phyloP scores from a whole-genome alignment of 139 green algal genomes.

The Coelastrella sp. region DNA sequence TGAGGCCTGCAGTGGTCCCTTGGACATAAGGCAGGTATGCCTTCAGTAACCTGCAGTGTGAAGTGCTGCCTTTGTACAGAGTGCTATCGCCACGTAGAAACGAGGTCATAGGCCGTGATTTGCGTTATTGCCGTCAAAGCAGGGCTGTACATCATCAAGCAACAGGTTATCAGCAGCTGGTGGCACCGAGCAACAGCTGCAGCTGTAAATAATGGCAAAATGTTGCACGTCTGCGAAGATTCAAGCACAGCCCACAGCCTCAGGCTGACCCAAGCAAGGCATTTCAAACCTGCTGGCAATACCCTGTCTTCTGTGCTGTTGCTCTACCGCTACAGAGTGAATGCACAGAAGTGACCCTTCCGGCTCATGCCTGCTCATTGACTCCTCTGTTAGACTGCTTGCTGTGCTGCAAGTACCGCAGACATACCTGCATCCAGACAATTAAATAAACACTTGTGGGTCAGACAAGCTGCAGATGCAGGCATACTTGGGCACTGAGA shows the following conservation, averaged over 20 bases:
- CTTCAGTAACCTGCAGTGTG: constrained; percentile 68
- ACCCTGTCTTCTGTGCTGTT: constrained; percentile 29
- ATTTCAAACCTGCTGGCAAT: constrained; percentile 21
- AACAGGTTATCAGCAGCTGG: no score
- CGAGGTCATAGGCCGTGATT: no score
- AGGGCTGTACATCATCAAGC: no score
- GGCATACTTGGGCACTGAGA: no score
- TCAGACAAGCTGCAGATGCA: background rate
- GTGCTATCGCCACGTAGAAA: no score
- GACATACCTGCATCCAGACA: constrained; percentile 29
- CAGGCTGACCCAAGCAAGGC: background rate
- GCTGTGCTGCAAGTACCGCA: constrained; percentile 67
- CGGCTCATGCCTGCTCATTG: constrained; percentile 71
- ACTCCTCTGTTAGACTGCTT: constrained; percentile 66
- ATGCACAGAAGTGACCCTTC: constrained; percentile 20
- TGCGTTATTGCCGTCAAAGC: no score
- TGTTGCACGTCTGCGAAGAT: no score
- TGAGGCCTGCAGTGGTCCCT: constrained; percentile 50
- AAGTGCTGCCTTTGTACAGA: no score
- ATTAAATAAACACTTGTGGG: background rate
- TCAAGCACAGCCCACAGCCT: no score
- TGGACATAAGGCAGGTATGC: constrained; percentile 61
- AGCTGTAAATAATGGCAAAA: no score
- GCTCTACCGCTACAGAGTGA: constrained; percentile 21
- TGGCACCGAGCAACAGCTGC: no score